These are phyloP conservation scores for Zizania palustris DNA, from an alignment of 202 grass and related monocot species.

Conservation along the genomic window DNA sequence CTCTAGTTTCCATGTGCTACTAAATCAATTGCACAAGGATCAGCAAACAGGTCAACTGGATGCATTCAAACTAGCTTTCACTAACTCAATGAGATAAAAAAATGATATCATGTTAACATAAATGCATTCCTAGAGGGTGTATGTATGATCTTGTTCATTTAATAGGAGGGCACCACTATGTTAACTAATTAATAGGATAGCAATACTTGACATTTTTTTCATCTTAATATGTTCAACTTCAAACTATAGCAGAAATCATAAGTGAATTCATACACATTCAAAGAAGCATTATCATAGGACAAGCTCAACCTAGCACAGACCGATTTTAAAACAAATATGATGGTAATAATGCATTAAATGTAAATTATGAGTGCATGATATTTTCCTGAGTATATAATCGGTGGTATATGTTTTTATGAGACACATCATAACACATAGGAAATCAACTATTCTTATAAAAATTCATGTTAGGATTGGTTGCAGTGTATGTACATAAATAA, in stretches of 20 bases:
- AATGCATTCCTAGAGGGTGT: background rate
- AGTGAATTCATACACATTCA: background rate
- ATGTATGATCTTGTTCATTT: background rate
- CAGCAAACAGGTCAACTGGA: background rate
- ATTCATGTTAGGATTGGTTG: background rate
- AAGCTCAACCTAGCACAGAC: background rate
- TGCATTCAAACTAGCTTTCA: background rate
- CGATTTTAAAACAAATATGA: background rate
- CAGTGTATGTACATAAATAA: conserved; percentile 3
- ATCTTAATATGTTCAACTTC: conserved; percentile 4
- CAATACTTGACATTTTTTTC: background rate
- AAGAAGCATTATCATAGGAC: too few species aligned
- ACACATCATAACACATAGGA: background rate
- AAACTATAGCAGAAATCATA: conserved; percentile 8
- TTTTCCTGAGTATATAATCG: background rate
- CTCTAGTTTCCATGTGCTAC: background rate
- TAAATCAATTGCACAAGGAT: background rate
- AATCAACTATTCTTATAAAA: conserved; percentile 11
- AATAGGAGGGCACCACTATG: background rate
- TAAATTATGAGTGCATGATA: background rate
- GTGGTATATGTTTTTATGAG: background rate
- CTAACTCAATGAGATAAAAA: background rate
- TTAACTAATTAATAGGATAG: conserved; percentile 10
- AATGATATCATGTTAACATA: background rate
- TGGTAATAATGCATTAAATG: background rate